Base-by-base conservation (phyloP, 257 asterid genomes). In the Nyctanthes arbortristis region DNA sequence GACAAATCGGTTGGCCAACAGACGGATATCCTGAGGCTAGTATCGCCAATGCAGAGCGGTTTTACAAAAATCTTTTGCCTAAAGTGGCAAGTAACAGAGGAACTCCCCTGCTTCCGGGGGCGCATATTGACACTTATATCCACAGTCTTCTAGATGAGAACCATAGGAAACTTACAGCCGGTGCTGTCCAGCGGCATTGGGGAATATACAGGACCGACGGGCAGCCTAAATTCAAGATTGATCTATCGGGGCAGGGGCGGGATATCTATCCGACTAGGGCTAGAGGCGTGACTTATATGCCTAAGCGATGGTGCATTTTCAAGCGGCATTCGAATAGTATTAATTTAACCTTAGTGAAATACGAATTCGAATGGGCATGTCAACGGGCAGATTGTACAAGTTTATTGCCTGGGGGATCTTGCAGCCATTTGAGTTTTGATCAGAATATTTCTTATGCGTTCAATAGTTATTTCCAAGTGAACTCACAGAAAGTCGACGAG, bases 1-100 rank as follows among this genome's bases (percentile, higher is more conserved):
- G 83, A 20, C 75, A 78, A 47, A 77, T 89, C 14, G 96, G 96
- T 5, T 89, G 93, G 91, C 93, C 96, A 1, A 86, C 96, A 0
- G 91, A 84, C 11, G 89, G 89, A 7, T 33, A 22, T 43, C 37
- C 35, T 20, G 65, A 73, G 3, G 88, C 85, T 1, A 81, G 30
- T 24, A 0, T 7, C 7, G 0, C 4, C 0, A 43, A 75, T 11
- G 93, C 91, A 0, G 78, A 79, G 71, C 69, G 78, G 9, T 89
- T 84, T 36, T 83, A 69, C 14, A 63, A 64, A 5, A 77, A 65
- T 0, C 52, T 86, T 1, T 31, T 86, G 10, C 85, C 80, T 25
- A 77, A 30, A 49, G 39, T 74, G 16, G 62, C 59, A 18, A 30
- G 75, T 14, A 77, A 78, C 3, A 78, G 40, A 31, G 93, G 91